Conservation (phyloP, 2,329 filamentous ascomycete species). For the Exophiala alcalophila region DNA sequence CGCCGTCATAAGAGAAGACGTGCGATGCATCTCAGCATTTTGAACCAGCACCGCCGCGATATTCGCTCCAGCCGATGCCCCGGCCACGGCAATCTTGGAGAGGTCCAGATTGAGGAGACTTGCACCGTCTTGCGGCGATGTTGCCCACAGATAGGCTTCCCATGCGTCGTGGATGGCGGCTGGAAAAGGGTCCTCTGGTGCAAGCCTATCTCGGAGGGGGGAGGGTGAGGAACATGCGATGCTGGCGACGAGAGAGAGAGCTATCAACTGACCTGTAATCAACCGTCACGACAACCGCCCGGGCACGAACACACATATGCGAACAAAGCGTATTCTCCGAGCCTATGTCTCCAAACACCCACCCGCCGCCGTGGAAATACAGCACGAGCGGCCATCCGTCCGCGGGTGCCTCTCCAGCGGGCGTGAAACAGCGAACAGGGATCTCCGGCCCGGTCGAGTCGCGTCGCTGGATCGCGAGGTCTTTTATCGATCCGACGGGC, state of each 20-base stretch:
- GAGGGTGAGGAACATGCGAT: background rate
- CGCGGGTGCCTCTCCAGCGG: conserved; percentile 37
- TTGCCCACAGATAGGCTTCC: conserved; percentile 53
- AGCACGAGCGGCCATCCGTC: conserved; percentile 56
- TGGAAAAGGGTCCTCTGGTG: conserved; percentile 56
- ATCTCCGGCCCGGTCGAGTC: conserved; percentile 50
- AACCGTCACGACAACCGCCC: conserved; percentile 47
- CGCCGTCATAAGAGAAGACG: too few relatives aligned
- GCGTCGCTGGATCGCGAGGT: conserved; percentile 44
- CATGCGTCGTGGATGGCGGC: conserved; percentile 58
- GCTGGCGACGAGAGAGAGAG: conserved; percentile 1
- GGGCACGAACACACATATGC: conserved; percentile 51
- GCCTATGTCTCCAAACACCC: conserved; percentile 57
- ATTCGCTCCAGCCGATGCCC: conserved; percentile 54
- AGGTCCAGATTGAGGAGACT: conserved; percentile 41
- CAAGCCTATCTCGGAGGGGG: conserved; percentile 42
- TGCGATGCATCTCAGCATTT: conserved; percentile 43
- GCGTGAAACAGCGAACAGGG: conserved; percentile 52
- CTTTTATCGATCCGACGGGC: conserved; percentile 47
- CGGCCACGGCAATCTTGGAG: conserved; percentile 48
- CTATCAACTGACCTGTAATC: conserved; percentile 28
- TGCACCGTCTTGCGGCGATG: conserved; percentile 22
- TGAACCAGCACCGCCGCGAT: conserved; percentile 55
- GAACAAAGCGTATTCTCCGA: conserved; percentile 58
- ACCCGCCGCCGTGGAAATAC: conserved; percentile 59